These are phyloP conservation scores for Rhipidocladum racemiflorum DNA, from an alignment of 176 grass and related monocot species.

Conservation along the genomic window DNA sequence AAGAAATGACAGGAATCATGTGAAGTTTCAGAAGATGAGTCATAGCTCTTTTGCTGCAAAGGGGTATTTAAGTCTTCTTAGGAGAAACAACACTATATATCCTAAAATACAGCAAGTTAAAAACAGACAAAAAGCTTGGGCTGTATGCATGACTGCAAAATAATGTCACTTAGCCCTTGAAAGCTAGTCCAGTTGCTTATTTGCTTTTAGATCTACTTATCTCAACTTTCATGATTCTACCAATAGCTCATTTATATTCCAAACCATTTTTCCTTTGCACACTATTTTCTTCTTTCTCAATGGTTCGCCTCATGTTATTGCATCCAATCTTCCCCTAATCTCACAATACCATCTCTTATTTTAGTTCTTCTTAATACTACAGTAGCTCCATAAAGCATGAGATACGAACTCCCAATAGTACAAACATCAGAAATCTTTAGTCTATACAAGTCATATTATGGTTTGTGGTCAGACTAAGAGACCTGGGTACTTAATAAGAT, in stretches of 20 bases:
- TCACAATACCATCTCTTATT: slow-evolving; percentile 12
- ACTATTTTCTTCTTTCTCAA: not conserved
- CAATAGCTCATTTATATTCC: not conserved
- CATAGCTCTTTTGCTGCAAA: slow-evolving; percentile 19
- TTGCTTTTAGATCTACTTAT: slow-evolving; percentile 11
- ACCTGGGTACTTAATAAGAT: not conserved
- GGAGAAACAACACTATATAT: not conserved
- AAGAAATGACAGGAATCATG: slow-evolving; percentile 6
- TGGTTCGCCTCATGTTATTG: not conserved
- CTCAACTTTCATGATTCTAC: not conserved
- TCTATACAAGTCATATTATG: not conserved
- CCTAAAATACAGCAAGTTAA: not conserved
- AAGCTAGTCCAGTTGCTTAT: not conserved
- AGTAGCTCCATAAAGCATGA: not conserved
- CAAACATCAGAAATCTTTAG: slow-evolving; percentile 1
- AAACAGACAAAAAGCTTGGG: slow-evolving; percentile 1
- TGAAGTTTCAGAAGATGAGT: not conserved
- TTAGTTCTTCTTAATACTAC: not conserved
- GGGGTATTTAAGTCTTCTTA: slow-evolving; percentile 3
- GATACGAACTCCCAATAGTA: not conserved
- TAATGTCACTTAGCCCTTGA: not conserved
- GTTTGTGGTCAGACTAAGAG: not conserved
- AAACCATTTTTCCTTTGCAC: not conserved
- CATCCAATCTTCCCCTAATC: slow-evolving; percentile 5
- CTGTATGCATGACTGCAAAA: not conserved